Conservation (phyloP, 2,329 filamentous ascomycete genomes). For the Aureobasidium sp. region DNA sequence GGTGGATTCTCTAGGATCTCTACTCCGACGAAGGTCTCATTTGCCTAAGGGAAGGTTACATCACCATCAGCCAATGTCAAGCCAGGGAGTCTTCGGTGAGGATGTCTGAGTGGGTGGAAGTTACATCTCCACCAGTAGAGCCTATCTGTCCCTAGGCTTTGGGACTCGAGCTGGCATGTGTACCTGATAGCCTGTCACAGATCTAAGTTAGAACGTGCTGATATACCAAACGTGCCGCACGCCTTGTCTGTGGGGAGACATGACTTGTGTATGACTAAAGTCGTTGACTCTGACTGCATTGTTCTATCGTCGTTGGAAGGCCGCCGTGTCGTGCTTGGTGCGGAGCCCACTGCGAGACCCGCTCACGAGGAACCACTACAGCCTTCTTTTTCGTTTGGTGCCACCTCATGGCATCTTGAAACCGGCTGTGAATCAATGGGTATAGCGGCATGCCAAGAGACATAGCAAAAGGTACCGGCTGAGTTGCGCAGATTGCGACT, state of each 20-base stretch:
- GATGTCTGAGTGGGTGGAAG: neutral
- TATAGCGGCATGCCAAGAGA: slow-evolving; percentile 1
- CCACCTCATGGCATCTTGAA: slow-evolving; percentile 9
- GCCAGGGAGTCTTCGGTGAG: neutral
- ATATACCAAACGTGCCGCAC: slow-evolving; percentile 11
- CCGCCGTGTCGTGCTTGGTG: neutral
- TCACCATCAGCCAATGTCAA: neutral
- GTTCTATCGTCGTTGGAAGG: neutral
- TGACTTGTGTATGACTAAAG: slow-evolving; percentile 10
- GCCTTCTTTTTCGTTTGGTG: slow-evolving; percentile 8
- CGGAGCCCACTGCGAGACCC: neutral
- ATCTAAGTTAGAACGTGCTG: slow-evolving; percentile 12
- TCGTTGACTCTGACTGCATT: neutral
- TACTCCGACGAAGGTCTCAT: slow-evolving; percentile 5
- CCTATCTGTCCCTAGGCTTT: neutral
- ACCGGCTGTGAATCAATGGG: neutral
- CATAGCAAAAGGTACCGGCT: neutral
- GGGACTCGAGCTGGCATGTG: slow-evolving; percentile 5
- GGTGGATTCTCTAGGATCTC: neutral
- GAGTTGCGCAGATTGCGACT: neutral
- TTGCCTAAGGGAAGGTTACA: slow-evolving; percentile 7
- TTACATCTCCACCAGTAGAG: neutral
- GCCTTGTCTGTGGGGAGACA: slow-evolving; percentile 9
- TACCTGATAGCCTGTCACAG: slow-evolving; percentile 11
- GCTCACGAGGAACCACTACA: neutral